Conservation (phyloP, 768 basidiomycete genomes). For the Lyophyllum shimeji region DNA sequence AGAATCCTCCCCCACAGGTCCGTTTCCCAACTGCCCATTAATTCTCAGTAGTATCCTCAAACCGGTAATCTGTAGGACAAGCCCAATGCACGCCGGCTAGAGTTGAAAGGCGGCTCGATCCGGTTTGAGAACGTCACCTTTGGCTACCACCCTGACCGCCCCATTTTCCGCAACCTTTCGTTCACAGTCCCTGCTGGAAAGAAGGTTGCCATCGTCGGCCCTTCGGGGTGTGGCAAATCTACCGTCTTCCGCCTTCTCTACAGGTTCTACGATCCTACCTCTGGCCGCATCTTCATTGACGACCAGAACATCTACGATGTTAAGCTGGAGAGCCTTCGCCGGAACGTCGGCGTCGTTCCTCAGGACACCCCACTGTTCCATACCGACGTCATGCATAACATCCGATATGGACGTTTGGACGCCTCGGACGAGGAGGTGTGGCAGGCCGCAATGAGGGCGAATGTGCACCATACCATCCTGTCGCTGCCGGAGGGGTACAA, state of each 20-base stretch:
- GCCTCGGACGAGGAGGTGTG: constrained; percentile 90
- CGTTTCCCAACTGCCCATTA: not conserved
- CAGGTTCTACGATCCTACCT: constrained; percentile 87
- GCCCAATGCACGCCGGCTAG: constrained; percentile 64
- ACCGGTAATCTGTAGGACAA: constrained; percentile 51
- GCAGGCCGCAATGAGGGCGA: constrained; percentile 82
- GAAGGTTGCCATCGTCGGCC: constrained; percentile 96
- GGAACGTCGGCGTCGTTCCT: constrained; percentile 88
- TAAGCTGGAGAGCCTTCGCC: constrained; percentile 69
- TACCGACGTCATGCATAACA: constrained; percentile 91
- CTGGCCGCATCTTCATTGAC: constrained; percentile 84
- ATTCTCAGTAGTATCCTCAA: not conserved
- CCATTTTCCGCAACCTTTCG: constrained; percentile 84
- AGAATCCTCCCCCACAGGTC: constrained; percentile 73
- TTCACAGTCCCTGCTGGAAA: constrained; percentile 95
- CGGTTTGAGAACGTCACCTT: constrained; percentile 91
- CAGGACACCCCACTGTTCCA: constrained; percentile 99
- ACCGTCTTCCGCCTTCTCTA: constrained; percentile 93
- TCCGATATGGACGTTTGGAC: constrained; percentile 86
- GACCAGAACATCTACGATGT: constrained; percentile 81
- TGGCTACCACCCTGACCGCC: constrained; percentile 87
- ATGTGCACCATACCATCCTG: constrained; percentile 79
- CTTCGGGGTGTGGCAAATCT: constrained; percentile 96
- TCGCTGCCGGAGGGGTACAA: constrained; percentile 82
- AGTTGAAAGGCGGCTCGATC: constrained; percentile 81